Evolutionary conservation across 2,329 filamentous ascomycete species (phyloP).

Genomic region (Basipetospora sp.): DNA sequence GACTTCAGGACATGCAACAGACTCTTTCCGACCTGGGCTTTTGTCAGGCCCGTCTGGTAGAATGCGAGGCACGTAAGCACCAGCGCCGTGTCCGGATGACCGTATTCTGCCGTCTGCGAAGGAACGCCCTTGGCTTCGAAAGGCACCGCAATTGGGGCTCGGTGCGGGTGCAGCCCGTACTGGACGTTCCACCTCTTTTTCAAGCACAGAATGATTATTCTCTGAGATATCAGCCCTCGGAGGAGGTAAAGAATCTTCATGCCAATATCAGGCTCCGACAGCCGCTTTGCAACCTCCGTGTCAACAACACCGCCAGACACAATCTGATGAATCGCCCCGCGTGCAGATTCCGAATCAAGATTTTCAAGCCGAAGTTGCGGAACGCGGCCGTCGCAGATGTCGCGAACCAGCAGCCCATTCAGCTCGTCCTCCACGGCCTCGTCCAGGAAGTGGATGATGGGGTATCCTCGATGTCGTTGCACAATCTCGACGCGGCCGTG

Average conservation of each 20-base stretch:
- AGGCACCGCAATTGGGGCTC: constrained; percentile 51
- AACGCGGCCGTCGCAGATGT: constrained; percentile 22
- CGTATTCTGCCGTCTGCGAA: constrained; percentile 47
- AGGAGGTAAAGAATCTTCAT: constrained; percentile 29
- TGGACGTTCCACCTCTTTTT: constrained; percentile 54
- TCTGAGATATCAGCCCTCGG: constrained; percentile 45
- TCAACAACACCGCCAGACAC: too few relatives aligned
- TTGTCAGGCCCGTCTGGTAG: constrained; percentile 45
- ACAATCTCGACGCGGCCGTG: constrained; percentile 27
- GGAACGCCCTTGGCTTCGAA: constrained; percentile 53
- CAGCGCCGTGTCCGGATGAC: constrained; percentile 53
- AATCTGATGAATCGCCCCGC: background rate
- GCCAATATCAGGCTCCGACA: constrained; percentile 14
- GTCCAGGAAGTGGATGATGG: constrained; percentile 41
- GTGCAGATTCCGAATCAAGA: background rate
- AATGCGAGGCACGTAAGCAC: constrained; percentile 50
- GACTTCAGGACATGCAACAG: constrained; percentile 37
- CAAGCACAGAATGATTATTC: constrained; percentile 43
- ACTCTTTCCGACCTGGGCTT: constrained; percentile 31
- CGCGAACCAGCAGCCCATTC: constrained; percentile 22
- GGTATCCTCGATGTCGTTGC: constrained; percentile 13
- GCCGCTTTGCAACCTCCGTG: background rate
- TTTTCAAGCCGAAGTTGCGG: constrained; percentile 6
- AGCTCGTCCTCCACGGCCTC: constrained; percentile 30
- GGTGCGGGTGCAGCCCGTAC: constrained; percentile 40